phyloP scores from a whole-genome alignment of 2,329 filamentous ascomycete species.

The Fusarium mangiferae region DNA sequence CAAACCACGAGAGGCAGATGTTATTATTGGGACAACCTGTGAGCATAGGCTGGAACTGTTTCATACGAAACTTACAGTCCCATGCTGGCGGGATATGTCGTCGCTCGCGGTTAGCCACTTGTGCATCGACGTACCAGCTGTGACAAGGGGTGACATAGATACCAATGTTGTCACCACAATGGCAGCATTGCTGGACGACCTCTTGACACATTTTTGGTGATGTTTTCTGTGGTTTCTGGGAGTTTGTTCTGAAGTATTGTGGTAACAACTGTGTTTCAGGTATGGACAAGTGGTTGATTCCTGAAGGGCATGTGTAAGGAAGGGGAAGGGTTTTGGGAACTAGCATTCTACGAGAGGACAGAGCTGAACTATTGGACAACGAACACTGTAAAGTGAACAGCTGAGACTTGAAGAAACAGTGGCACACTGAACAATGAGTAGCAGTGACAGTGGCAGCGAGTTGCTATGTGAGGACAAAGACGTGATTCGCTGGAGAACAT shows the following conservation, averaged over 20 bases:
- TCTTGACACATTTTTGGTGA: slow-evolving; percentile 13
- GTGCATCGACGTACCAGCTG: not conserved
- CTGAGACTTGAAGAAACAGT: not conserved
- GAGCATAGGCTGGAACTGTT: not conserved
- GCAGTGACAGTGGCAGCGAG: not conserved
- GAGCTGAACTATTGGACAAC: too few species aligned
- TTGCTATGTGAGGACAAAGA: not conserved
- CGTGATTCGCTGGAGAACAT: not conserved
- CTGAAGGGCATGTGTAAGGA: not conserved
- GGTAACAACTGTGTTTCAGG: not conserved
- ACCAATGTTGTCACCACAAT: slow-evolving; percentile 18
- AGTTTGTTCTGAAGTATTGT: not conserved
- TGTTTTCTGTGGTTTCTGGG: not conserved
- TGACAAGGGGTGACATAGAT: slow-evolving; percentile 7
- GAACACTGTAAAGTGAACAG: not conserved
- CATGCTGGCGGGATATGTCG: not conserved
- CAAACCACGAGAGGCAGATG: slow-evolving; percentile 27
- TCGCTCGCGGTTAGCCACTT: not conserved
- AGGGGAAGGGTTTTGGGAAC: not conserved
- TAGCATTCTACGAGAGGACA: not conserved
- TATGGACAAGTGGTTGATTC: not conserved
- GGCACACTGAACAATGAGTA: not conserved
- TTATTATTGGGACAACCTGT: slow-evolving; percentile 23
- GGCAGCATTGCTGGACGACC: slow-evolving; percentile 6
- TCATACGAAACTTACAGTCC: not conserved